These are phyloP conservation scores for Caryopteris hybrid DNA, from an alignment of 305 asterid species.

Conservation along the genomic window DNA sequence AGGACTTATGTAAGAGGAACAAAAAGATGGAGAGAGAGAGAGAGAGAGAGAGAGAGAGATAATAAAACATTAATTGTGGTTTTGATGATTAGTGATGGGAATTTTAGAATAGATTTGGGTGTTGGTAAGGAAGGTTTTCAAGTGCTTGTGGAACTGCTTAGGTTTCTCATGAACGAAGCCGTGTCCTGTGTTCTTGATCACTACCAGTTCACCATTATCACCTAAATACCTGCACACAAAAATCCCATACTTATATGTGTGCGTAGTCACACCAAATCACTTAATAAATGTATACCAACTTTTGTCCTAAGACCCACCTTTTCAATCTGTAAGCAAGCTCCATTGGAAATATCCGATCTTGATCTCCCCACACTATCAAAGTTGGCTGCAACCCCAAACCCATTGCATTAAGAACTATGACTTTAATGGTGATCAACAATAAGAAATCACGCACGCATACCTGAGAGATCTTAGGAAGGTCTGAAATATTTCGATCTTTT, in stretches of 20 bases:
- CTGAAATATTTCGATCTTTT: conserved; percentile 43
- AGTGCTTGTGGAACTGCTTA: conserved; percentile 54
- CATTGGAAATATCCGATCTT: conserved; percentile 62
- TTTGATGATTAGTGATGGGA: too few species aligned
- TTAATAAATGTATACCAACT: too few species aligned
- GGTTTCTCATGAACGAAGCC: conserved; percentile 82
- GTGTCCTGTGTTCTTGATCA: conserved; percentile 82
- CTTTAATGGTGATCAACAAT: too few species aligned
- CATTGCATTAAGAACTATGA: too few species aligned
- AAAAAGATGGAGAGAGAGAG: too few species aligned
- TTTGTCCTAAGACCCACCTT: conserved; percentile 9
- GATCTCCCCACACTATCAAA: conserved; percentile 76
- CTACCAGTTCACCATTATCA: conserved; percentile 55
- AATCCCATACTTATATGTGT: too few species aligned
- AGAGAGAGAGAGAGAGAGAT: too few species aligned
- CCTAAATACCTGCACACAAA: conserved; percentile 64
- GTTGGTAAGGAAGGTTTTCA: conserved; percentile 54
- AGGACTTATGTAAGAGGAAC: too few species aligned
- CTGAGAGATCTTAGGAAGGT: conserved; percentile 53
- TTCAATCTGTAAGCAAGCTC: conserved; percentile 61
- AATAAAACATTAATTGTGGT: too few species aligned
- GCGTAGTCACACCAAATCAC: too few species aligned
- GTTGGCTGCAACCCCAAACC: conserved; percentile 53
- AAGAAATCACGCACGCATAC: not conserved
- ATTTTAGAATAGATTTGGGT: not conserved